phyloP scores from a whole-genome alignment of 306 rosid species.

The Vachellia pachyceras region DNA sequence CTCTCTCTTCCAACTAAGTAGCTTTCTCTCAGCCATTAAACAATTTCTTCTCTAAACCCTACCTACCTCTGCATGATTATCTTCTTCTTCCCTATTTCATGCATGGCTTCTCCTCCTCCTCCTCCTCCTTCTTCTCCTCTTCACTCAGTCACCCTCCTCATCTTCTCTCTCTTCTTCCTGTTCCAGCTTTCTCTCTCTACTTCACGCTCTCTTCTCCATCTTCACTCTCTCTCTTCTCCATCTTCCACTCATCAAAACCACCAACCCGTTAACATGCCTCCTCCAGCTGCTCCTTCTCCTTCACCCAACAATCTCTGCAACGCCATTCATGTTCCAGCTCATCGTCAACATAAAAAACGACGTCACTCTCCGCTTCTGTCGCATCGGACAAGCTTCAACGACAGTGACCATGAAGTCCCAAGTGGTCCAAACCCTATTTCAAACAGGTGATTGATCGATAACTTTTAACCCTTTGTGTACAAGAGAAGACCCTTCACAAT shows the following conservation, averaged over 20 bases:
- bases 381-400: slow-evolving; percentile 59
- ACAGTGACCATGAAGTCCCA: slow-evolving; percentile 78
- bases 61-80: slow-evolving; percentile 40
- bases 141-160: slow-evolving; percentile 40
- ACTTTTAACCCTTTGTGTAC: not conserved
- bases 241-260: slow-evolving; percentile 23
- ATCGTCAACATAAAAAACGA: slow-evolving; percentile 29
- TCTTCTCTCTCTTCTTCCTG: slow-evolving; percentile 59
- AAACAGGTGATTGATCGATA: slow-evolving; percentile 58
- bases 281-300: not conserved
- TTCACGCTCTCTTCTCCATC: slow-evolving; percentile 29
- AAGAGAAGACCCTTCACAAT: not conserved
- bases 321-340: slow-evolving; percentile 27
- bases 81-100: slow-evolving; percentile 42
- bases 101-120: slow-evolving; percentile 90
- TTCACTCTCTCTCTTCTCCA: slow-evolving; percentile 2
- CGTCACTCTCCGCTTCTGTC: slow-evolving; percentile 41
- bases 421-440: slow-evolving; percentile 97
- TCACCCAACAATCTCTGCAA: not conserved
- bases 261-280: not conserved
- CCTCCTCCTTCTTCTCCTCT: slow-evolving; percentile 41
- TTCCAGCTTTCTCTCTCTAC: slow-evolving; percentile 6
- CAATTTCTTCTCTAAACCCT: slow-evolving; percentile 1
- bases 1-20: not conserved
- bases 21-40: not conserved